Evolutionary conservation across 2,329 filamentous ascomycete species (phyloP).

Genomic region (Aureobasidium pullulans): DNA sequence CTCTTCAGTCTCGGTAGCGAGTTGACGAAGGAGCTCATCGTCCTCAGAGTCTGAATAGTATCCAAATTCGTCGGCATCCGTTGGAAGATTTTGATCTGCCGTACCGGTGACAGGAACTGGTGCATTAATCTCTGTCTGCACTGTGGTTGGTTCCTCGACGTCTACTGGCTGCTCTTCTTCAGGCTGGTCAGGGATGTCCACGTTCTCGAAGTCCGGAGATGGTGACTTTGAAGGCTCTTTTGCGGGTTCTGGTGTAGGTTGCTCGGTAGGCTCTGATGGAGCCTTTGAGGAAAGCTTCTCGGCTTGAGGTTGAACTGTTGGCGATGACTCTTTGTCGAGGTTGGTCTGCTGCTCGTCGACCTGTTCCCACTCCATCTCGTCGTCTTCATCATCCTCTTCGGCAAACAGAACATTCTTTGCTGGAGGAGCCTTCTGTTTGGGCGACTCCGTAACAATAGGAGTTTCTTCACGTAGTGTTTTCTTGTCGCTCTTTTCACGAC

Average conservation of each 20-base stretch:
- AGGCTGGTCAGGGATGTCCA: constrained; percentile 29
- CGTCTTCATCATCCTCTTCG: constrained; percentile 23
- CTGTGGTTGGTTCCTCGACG: not conserved
- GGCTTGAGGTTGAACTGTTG: not conserved
- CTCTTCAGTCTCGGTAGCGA: constrained; percentile 86
- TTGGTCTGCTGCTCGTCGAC: constrained; percentile 36
- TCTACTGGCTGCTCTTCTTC: not conserved
- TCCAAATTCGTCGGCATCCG: constrained; percentile 32
- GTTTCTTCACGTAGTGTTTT: not conserved
- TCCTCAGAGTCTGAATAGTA: constrained; percentile 78
- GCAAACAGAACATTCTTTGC: constrained; percentile 8
- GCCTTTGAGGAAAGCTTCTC: constrained; percentile 12
- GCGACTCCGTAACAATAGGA: constrained; percentile 9
- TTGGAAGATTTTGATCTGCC: constrained; percentile 20
- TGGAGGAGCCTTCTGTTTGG: constrained; percentile 13
- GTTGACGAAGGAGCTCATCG: constrained; percentile 75
- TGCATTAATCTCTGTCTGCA: not conserved
- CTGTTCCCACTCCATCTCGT: constrained; percentile 45
- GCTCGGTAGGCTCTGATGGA: constrained; percentile 15
- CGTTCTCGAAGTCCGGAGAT: constrained; percentile 45
- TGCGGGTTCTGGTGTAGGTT: constrained; percentile 16
- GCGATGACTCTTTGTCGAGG: not conserved
- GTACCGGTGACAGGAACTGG: constrained; percentile 10
- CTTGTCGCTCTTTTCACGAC: not conserved
- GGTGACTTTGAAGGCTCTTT: constrained; percentile 13